A percentile compares a stretch with the other conserved stretches of the same genome.
Evolutionary conservation across 2,329 filamentous ascomycete genomes (phyloP).

Genomic region (Fusarium hostae): DNA sequence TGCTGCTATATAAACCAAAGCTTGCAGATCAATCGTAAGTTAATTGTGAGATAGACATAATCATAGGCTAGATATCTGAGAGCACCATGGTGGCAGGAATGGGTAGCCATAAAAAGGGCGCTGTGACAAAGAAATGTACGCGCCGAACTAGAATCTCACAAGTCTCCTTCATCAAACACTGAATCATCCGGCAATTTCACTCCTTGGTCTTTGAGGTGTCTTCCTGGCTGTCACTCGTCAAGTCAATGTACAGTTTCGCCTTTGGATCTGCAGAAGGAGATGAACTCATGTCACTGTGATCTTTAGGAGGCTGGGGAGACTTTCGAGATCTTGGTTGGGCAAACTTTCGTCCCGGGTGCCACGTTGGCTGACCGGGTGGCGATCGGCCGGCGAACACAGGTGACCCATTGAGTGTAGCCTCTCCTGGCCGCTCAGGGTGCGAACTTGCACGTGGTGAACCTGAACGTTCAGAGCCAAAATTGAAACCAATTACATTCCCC

Average conservation of each 20-base stretch:
- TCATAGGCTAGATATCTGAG: neutral
- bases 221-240: neutral
- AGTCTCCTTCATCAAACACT: rapidly evolving
- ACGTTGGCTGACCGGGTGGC: neutral
- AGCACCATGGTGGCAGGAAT: neutral
- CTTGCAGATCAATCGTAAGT: rapidly evolving
- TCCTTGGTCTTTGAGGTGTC: rapidly evolving
- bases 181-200: too few species aligned
- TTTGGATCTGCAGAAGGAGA: rapidly evolving
- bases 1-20: neutral
- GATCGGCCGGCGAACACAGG: neutral
- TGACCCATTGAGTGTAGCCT: rapidly evolving
- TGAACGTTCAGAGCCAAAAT: rapidly evolving
- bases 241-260: rapidly evolving
- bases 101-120: neutral
- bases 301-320: neutral
- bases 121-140: neutral
- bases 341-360: neutral
- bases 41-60: rapidly evolving
- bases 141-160: rapidly evolving
- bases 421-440: rapidly evolving
- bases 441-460: rapidly evolving
- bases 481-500: rapidly evolving
- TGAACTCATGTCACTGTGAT: too few species aligned
- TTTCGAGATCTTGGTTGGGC: rapidly evolving